Evolutionary conservation across 1,139 yeast species (phyloP).

Genomic region (Candida freyschussii): DNA sequence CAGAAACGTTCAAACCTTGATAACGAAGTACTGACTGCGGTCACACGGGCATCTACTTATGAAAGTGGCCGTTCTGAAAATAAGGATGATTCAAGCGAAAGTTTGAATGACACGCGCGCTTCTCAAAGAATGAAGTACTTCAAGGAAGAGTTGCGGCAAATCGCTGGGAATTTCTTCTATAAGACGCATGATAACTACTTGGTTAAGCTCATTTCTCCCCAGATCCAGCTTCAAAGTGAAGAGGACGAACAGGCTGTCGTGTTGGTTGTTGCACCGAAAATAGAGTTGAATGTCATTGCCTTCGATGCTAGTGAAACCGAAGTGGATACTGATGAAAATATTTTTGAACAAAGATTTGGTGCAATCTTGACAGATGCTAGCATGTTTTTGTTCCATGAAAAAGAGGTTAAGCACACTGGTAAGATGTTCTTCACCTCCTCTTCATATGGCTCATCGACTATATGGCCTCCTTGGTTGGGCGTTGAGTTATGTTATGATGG

Average conservation of each 20-base stretch:
- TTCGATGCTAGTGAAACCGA: slow-evolving; percentile 43
- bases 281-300: slow-evolving; percentile 62
- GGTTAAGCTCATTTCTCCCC: slow-evolving; percentile 77
- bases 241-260: slow-evolving; percentile 60
- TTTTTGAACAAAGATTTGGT: slow-evolving; percentile 71
- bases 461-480: slow-evolving; percentile 88
- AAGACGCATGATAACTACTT: slow-evolving; percentile 57
- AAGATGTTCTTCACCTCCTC: slow-evolving; percentile 39
- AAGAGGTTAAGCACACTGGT: slow-evolving; percentile 39
- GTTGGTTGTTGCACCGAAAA: slow-evolving; percentile 65
- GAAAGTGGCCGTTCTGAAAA: slow-evolving; percentile 12
- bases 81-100: slow-evolving; percentile 7
- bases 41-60: slow-evolving; percentile 19
- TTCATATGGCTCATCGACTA: slow-evolving; percentile 37
- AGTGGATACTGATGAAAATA: slow-evolving; percentile 43
- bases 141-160: slow-evolving; percentile 46
- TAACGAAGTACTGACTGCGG: slow-evolving; percentile 10
- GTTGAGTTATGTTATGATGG: slow-evolving; percentile 73
- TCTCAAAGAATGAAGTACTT: slow-evolving; percentile 38
- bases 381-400: slow-evolving; percentile 57
- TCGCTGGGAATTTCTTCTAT: slow-evolving; percentile 34
- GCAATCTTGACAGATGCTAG: slow-evolving; percentile 64
- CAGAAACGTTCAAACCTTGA: slow-evolving; percentile 16
- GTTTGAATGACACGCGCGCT: slow-evolving; percentile 14
- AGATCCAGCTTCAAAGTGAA: slow-evolving; percentile 72